Evolutionary conservation across 2,329 filamentous ascomycete genomes (phyloP).

Genomic region (Xylariaceae sp.): DNA sequence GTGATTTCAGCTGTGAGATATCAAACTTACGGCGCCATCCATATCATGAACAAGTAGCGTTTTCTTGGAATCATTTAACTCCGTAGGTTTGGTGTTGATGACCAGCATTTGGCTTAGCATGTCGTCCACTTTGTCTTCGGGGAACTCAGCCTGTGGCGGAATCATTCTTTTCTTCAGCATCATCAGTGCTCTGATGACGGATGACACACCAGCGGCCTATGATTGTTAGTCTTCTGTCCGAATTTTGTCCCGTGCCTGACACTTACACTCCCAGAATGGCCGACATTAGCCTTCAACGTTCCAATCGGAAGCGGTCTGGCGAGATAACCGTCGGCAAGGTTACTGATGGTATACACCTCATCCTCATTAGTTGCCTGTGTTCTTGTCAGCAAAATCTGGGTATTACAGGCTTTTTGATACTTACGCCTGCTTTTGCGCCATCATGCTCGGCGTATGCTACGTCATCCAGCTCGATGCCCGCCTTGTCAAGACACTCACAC

Average conservation of each 20-base stretch:
- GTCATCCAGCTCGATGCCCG: conserved; percentile 6
- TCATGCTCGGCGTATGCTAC: no score
- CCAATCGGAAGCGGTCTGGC: conserved; percentile 42
- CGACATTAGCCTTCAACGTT: conserved; percentile 45
- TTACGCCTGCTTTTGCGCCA: no score
- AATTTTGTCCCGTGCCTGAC: neutral
- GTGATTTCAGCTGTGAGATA: neutral
- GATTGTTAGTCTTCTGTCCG: neutral
- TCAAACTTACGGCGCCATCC: conserved; percentile 40
- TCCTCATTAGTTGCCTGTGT: conserved; percentile 52
- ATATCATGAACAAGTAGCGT: conserved; percentile 46
- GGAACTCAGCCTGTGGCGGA: conserved; percentile 46
- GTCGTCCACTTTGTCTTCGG: neutral
- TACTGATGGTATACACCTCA: conserved; percentile 61
- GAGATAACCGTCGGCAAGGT: conserved; percentile 49
- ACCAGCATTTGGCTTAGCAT: conserved; percentile 5
- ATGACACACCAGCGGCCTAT: conserved; percentile 34
- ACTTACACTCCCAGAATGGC: conserved; percentile 39
- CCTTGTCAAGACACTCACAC: conserved; percentile 20
- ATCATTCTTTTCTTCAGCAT: conserved; percentile 42
- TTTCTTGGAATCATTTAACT: neutral
- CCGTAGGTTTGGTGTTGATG: conserved; percentile 6
- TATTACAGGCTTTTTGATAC: no score
- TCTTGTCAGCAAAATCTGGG: neutral
- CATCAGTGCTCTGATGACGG: conserved; percentile 42